Conservation (phyloP, 2,329 filamentous ascomycete species). For the Colletotrichum chrysophilum region DNA sequence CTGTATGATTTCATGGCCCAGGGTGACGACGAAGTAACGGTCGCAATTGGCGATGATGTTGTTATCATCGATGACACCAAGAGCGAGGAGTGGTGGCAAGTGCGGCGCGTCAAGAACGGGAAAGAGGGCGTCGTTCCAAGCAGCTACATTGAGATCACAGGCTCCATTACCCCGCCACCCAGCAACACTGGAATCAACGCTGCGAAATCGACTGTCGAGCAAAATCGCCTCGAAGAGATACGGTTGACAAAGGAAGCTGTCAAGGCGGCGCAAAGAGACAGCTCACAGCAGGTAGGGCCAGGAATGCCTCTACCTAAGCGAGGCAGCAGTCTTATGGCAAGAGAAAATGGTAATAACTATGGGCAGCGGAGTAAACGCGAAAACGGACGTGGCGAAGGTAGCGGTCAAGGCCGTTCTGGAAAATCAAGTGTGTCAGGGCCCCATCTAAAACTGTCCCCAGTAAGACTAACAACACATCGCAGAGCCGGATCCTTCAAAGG, state of each 20-base stretch:
- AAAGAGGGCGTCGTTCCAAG: conserved; percentile 96
- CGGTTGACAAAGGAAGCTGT: conserved; percentile 81
- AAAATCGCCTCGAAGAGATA: conserved; percentile 81
- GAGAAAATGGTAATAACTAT: conserved; percentile 70
- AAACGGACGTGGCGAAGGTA: conserved; percentile 63
- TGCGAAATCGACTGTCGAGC: conserved; percentile 72
- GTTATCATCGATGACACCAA: conserved; percentile 86
- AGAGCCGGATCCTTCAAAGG: conserved; percentile 85
- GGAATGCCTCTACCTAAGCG: conserved; percentile 78
- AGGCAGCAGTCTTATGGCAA: conserved; percentile 76
- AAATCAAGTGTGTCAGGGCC: conserved; percentile 65
- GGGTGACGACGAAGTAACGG: conserved; percentile 94
- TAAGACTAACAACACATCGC: background rate
- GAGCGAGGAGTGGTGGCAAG: conserved; percentile 99
- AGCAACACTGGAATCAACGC: conserved; percentile 55
- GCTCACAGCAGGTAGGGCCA: conserved; percentile 71
- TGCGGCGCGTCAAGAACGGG: conserved; percentile 86
- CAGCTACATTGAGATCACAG: conserved; percentile 92
- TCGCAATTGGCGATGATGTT: conserved; percentile 88
- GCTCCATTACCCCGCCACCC: conserved; percentile 60
- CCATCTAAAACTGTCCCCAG: background rate
- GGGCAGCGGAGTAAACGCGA: conserved; percentile 74
- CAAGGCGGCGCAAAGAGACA: conserved; percentile 63
- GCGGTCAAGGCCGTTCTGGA: conserved; percentile 45
- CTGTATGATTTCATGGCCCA: conserved; percentile 97